A percentile compares a stretch with the other conserved stretches of the same genome.
Evolutionary conservation across 805 yeast genomes (phyloP).

Genomic region (Teunomyces cretensis): DNA sequence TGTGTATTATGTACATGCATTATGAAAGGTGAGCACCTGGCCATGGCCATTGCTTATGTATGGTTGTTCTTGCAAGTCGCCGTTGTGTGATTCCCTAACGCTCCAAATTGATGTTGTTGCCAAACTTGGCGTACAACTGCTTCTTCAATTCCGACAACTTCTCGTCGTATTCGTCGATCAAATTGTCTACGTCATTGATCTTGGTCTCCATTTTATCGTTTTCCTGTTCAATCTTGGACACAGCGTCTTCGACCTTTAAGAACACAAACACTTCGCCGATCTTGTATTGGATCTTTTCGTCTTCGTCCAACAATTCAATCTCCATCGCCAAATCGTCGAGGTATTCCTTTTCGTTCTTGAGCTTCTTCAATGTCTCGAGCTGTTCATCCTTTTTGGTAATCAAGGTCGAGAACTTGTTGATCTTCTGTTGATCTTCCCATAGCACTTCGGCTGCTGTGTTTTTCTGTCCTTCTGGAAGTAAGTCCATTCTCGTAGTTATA

Average conservation of each 20-base stretch:
- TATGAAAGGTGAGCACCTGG: neutral
- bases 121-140: constrained; percentile 83
- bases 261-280: constrained; percentile 81
- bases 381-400: constrained; percentile 68
- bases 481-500: constrained; percentile 31
- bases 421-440: constrained; percentile 85
- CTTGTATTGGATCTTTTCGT: constrained; percentile 69
- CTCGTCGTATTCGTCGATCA: constrained; percentile 53
- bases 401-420: constrained; percentile 84
- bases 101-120: constrained; percentile 84
- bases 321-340: constrained; percentile 84
- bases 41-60: neutral
- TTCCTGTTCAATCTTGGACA: constrained; percentile 66
- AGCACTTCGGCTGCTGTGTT: constrained; percentile 58
- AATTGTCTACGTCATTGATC: constrained; percentile 45
- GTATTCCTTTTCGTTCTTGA: constrained; percentile 76
- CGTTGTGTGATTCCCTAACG: too few species aligned
- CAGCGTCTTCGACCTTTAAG: constrained; percentile 63
- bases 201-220: constrained; percentile 50
- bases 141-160: constrained; percentile 63
- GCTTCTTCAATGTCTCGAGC: constrained; percentile 46
- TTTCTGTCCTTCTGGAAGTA: constrained; percentile 55
- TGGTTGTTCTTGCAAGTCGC: neutral
- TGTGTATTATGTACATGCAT: neutral
- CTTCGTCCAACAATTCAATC: constrained; percentile 78